Conservation (phyloP, 1,284 basidiomycete genomes). For the Boletellus deceptivus region DNA sequence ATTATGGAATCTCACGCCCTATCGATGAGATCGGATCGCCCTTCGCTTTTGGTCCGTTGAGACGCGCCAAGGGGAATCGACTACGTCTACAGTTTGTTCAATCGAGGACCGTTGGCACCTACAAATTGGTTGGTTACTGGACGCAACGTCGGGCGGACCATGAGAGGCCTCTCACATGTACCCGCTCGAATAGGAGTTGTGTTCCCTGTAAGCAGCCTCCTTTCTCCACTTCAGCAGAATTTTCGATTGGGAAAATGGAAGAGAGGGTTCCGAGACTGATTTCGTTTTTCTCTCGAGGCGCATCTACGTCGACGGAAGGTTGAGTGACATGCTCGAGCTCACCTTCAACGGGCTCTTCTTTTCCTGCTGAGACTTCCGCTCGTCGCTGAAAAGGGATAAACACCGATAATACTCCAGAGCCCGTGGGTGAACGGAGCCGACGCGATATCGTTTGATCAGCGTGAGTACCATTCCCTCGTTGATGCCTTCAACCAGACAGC, state of each 20-base stretch:
- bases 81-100: constrained; percentile 73
- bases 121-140: constrained; percentile 77
- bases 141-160: constrained; percentile 61
- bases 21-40: constrained; percentile 50
- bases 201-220: no score
- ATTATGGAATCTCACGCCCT: no score
- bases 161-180: constrained; percentile 81
- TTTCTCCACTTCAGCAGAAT: not conserved
- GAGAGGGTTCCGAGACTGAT: not conserved
- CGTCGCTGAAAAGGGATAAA: constrained; percentile 68
- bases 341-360: constrained; percentile 70
- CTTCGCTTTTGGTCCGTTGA: constrained; percentile 7
- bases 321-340: constrained; percentile 65
- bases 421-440: constrained; percentile 65
- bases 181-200: constrained; percentile 77
- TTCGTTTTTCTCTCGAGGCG: constrained; percentile 40
- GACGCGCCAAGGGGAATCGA: constrained; percentile 59
- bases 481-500: no score
- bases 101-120: constrained; percentile 80
- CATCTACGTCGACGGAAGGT: constrained; percentile 69
- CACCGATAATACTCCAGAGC: constrained; percentile 61
- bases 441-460: constrained; percentile 79
- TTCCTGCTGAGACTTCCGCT: constrained; percentile 72
- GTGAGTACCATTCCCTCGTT: constrained; percentile 36
- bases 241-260: not conserved